phyloP scores from a whole-genome alignment of 495 filamentous ascomycete genomes.

The Penicillium herquei region DNA sequence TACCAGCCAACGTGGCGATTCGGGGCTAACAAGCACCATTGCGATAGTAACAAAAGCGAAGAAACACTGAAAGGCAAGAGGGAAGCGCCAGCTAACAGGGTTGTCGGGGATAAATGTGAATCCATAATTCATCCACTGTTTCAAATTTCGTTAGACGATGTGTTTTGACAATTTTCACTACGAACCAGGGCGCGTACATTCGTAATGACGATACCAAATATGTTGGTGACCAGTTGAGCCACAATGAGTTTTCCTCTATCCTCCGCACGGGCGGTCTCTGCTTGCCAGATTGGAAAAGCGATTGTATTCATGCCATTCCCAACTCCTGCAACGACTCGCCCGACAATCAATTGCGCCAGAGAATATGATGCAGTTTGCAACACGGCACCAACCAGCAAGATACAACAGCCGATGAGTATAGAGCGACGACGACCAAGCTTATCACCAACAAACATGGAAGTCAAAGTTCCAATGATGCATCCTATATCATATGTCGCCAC shows the following conservation, averaged over 20 bases:
- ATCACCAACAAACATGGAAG: constrained; percentile 30
- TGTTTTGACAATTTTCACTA: too few relatives aligned
- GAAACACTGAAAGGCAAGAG: constrained; percentile 48
- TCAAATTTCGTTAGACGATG: too few relatives aligned
- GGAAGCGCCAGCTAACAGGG: constrained; percentile 45
- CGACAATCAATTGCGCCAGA: constrained; percentile 43
- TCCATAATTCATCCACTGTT: constrained; percentile 20
- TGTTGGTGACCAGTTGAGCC: constrained; percentile 56
- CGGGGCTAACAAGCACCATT: constrained; percentile 45
- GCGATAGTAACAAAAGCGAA: constrained; percentile 45
- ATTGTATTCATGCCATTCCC: constrained; percentile 43
- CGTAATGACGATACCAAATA: constrained; percentile 34
- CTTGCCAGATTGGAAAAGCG: constrained; percentile 44
- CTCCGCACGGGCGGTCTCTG: constrained; percentile 50
- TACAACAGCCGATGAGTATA: constrained; percentile 42
- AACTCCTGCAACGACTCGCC: constrained; percentile 39
- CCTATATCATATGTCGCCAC: constrained; percentile 15
- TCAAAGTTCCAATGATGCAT: constrained; percentile 8
- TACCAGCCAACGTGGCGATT: constrained; percentile 42
- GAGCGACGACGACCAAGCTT: constrained; percentile 47
- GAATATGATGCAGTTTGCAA: constrained; percentile 50
- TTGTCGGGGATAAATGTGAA: constrained; percentile 21
- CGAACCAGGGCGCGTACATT: not conserved
- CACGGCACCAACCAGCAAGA: constrained; percentile 52
- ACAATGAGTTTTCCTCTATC: constrained; percentile 59